phyloP scores from a whole-genome alignment of 192 early-diverging fungal genomes.

The Coemansia sp. region DNA sequence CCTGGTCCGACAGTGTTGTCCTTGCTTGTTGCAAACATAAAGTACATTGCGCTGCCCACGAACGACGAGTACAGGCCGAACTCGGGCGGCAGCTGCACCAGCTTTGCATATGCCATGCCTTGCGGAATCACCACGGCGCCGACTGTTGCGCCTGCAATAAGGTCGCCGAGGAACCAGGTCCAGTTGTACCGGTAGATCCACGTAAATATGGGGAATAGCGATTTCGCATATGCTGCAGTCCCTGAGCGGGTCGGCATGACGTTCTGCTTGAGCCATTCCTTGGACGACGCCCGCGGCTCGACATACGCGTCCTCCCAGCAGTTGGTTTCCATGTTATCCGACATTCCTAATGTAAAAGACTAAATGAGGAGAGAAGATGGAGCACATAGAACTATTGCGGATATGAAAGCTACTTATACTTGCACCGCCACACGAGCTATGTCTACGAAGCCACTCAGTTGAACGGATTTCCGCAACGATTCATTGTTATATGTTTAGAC shows the following conservation, averaged over 20 bases:
- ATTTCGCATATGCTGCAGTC: constrained; percentile 18
- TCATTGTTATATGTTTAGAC: too few relatives aligned
- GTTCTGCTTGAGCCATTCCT: too few relatives aligned
- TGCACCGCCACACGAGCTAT: too few relatives aligned
- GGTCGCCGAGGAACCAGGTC: constrained; percentile 65
- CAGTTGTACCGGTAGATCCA: constrained; percentile 56
- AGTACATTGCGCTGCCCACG: constrained; percentile 67
- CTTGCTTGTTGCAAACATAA: constrained; percentile 71
- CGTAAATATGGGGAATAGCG: constrained; percentile 47
- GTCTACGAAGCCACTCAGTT: too few relatives aligned
- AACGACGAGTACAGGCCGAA: constrained; percentile 78
- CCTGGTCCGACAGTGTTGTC: constrained; percentile 71
- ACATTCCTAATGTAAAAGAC: too few relatives aligned
- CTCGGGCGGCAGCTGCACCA: constrained; percentile 68
- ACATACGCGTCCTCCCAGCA: too few relatives aligned
- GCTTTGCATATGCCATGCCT: constrained; percentile 71
- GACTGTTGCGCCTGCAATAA: constrained; percentile 71
- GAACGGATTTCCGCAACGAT: too few relatives aligned
- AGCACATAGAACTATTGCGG: too few relatives aligned
- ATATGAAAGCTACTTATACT: too few relatives aligned
- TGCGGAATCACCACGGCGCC: constrained; percentile 74
- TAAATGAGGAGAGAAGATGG: too few relatives aligned
- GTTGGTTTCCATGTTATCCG: too few relatives aligned
- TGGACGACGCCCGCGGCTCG: too few relatives aligned
- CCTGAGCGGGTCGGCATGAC: constrained; percentile 10